Evolutionary conservation across 371 early-diverging fungal species (phyloP), one percentile per base, ranked within the genome.

Genomic region (Phascolomyces articulosus): DNA sequence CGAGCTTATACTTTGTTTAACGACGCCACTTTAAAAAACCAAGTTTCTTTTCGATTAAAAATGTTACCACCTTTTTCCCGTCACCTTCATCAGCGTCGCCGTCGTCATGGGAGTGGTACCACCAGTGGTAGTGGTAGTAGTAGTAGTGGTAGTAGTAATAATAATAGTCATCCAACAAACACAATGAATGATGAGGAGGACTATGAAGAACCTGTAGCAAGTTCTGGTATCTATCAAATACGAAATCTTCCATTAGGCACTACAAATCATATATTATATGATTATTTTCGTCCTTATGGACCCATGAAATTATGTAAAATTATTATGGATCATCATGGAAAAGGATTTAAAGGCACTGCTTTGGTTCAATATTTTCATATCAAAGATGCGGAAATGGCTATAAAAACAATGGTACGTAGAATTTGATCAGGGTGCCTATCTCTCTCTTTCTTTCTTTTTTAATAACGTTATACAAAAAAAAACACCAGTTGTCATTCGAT

Each of bases 231-330:
- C 27, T 63, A 80, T 34, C 74, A 78, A 27, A 71, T 82, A 40
- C 70, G 67, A 60, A 70, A 77, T 40, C 62, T 84, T 31, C 72
- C 78, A n/a, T 41, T 34, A 10, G 58, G 68, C 34, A 74, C 69
- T n/a, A 74, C 69, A 53, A 77, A 78, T 54, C 60, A 63, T 23
- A 27, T 41, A 15, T 59, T 84, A n/a, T 79, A 78, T 60, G 68
- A 78, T 31, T 54, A 75, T 7, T 84, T 84, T 59, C 73, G 82
- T 48, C 72, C 73, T 6, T 84, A 68, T 72, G 84, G 84, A 41
- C 80, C 84, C 40, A 76, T 84, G 71, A 73, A 64, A 51, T 69
- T 72, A 23, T 75, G 75, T 58, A 81, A 77, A 51, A 66, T 72
- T 21, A 64, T 76, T 38, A 55, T 74, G 31, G 78, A 79, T 60